Evolutionary conservation across 345 rosid species (phyloP), one percentile per base, ranked within the genome.

Genomic region (Lepidium sativum): DNA sequence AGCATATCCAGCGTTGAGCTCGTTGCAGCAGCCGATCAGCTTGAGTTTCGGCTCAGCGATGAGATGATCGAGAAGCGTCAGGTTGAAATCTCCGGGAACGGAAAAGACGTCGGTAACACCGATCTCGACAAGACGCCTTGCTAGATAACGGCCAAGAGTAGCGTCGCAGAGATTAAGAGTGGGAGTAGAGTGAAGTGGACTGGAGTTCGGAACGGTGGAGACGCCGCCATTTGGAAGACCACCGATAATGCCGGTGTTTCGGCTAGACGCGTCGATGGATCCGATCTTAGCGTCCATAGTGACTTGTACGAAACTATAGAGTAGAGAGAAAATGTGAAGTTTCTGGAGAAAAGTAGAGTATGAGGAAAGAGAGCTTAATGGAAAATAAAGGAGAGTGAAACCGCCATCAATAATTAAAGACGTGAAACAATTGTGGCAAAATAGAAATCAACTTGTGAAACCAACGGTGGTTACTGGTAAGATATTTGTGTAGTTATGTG

Each of bases 31-130:
- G 7, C 96, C 91, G 45, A 85, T 10, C 31, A 69, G 68, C 47
- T 67, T 85, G 44, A 88, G 81, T 40, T 47, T 72, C 0, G 89
- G 86, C 82, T 83, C 91, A 0, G 87, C 82, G 4, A 87, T 70
- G 16, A 87, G 78, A 54, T 83, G 88, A 52, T 85, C 91, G 18
- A 84, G 88, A 6, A 84, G 83, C 18, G 88, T 83, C 3, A 85
- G 77, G 73, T 85, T 87, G 73, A 83, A 84, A 78, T 87, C 88
- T 0, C 95, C 88, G 0, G 91, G 86, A 37, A 86, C 87, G 7
- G 94, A 61, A 65, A 87, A 84, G 40, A 87, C 81, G 31, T 82
- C 94, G 21, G 37, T 78, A 57, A 84, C 78, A 2, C 89, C 87
- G n/a, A 84, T 71, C 69, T 86, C 78, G 9, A 86, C 86, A 3